phyloP scores from a whole-genome alignment of 2,329 filamentous ascomycete genomes.

The Talaromyces sp. region DNA sequence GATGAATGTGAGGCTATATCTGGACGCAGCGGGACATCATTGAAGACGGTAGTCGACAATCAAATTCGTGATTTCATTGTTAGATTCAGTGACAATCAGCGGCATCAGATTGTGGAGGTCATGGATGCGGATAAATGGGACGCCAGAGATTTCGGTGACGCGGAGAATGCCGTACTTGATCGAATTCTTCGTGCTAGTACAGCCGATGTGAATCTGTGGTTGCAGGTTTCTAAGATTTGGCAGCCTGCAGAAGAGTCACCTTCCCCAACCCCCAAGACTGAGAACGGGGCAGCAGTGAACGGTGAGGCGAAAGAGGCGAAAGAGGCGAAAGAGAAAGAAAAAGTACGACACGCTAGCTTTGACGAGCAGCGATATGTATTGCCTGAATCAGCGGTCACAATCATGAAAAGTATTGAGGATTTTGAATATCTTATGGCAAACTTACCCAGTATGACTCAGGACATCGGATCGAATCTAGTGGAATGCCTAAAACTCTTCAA shows the following conservation, averaged over 20 bases:
- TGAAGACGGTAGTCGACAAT: conserved; percentile 60
- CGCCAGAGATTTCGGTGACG: conserved; percentile 58
- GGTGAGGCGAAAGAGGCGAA: conserved; percentile 26
- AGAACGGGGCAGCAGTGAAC: conserved; percentile 39
- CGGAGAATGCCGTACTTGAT: conserved; percentile 50
- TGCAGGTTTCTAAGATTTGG: conserved; percentile 52
- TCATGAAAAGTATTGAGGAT: conserved; percentile 74
- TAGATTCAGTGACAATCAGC: conserved; percentile 55
- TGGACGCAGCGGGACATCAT: conserved; percentile 56
- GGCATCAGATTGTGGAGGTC: conserved; percentile 54
- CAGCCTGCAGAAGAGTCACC: conserved; percentile 31
- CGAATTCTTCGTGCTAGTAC: conserved; percentile 59
- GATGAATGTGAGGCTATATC: conserved; percentile 66
- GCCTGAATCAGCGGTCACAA: conserved; percentile 75
- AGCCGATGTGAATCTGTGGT: conserved; percentile 56
- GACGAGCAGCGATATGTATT: conserved; percentile 84
- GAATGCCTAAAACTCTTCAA: conserved; percentile 93
- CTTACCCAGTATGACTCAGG: conserved; percentile 83
- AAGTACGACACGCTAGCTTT: conserved; percentile 68
- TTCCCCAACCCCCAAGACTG: conserved; percentile 24
- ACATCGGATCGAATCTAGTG: conserved; percentile 74
- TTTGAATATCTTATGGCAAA: conserved; percentile 79
- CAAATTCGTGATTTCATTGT: conserved; percentile 63
- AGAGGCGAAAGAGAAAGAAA: conserved; percentile 54
- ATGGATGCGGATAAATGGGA: conserved; percentile 65